Evolutionary conservation across 2,329 filamentous ascomycete species (phyloP).

Genomic region (Trichoderma afroharzianum): DNA sequence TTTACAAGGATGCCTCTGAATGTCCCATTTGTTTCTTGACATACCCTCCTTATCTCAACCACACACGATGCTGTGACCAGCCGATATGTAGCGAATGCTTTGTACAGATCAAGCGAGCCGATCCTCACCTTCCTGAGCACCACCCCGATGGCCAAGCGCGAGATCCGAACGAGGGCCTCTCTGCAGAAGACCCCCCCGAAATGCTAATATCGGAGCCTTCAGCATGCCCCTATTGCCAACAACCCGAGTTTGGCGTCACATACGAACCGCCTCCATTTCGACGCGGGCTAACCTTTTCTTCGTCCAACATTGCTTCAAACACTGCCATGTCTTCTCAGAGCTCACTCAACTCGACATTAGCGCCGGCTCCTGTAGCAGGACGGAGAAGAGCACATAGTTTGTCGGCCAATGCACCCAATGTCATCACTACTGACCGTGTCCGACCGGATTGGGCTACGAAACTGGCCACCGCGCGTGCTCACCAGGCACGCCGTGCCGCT

Average conservation of each 20-base stretch:
- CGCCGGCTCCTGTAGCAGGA: constrained; percentile 38
- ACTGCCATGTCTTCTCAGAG: constrained; percentile 85
- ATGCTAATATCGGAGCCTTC: constrained; percentile 87
- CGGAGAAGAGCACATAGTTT: constrained; percentile 56
- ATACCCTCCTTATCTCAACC: constrained; percentile 92
- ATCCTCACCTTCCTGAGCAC: constrained; percentile 85
- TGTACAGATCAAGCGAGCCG: constrained; percentile 93
- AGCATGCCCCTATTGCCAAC: constrained; percentile 90
- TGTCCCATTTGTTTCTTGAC: constrained; percentile 97
- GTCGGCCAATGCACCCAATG: constrained; percentile 77
- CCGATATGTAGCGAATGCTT: constrained; percentile 98
- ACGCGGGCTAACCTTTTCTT: constrained; percentile 69
- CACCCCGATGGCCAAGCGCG: constrained; percentile 45
- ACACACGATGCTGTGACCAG: constrained; percentile 92
- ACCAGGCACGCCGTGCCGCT: constrained; percentile 80
- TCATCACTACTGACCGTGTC: constrained; percentile 88
- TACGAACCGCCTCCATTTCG: constrained; percentile 88
- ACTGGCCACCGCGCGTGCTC: constrained; percentile 75
- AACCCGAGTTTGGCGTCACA: constrained; percentile 93
- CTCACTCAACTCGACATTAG: constrained; percentile 63
- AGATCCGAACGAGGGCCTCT: constrained; percentile 35
- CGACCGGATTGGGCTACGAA: constrained; percentile 95
- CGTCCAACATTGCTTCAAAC: constrained; percentile 37
- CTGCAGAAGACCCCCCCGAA: constrained; percentile 51
- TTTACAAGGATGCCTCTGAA: constrained; percentile 88